These are phyloP conservation scores for Yamadazyma laniorum DNA, from an alignment of 805 yeast species.

Conservation along the genomic window DNA sequence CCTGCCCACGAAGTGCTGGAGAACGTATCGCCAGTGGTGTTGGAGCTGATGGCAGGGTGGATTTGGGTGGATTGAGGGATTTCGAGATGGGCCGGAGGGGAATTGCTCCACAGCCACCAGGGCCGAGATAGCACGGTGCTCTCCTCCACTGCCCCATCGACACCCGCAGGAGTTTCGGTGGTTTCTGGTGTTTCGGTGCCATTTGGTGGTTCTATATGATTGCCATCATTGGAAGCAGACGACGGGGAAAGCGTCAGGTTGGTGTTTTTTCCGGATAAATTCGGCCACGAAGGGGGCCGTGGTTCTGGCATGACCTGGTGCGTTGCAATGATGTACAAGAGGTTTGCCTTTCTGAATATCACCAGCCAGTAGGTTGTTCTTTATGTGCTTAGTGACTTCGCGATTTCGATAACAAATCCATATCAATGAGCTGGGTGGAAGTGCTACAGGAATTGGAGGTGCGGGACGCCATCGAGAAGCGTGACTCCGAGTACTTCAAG, in stretches of 20 bases:
- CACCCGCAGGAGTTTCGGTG: background rate
- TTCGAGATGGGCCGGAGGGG: too few species aligned
- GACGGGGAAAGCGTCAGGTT: too few species aligned
- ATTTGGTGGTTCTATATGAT: too few species aligned
- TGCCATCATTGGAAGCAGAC: too few species aligned
- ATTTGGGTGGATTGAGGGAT: background rate
- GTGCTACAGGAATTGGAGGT: conserved; percentile 23
- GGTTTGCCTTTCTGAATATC: too few species aligned
- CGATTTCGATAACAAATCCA: background rate
- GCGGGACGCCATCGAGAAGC: conserved; percentile 33
- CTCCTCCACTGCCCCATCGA: too few species aligned
- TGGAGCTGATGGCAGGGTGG: background rate
- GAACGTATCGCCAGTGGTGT: background rate
- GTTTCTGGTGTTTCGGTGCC: background rate
- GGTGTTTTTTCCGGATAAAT: background rate
- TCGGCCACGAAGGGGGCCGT: background rate
- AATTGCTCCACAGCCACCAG: background rate
- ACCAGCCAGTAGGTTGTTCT: too few species aligned
- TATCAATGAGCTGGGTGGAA: conserved; percentile 8
- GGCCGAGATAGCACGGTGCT: too few species aligned
- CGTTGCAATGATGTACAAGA: too few species aligned
- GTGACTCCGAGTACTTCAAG: conserved; percentile 27
- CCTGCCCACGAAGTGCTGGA: conserved; percentile 3
- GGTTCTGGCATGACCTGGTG: background rate
- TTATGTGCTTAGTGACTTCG: background rate